Base-by-base conservation (phyloP, 2,329 filamentous ascomycete genomes). In the Fusarium buharicum region DNA sequence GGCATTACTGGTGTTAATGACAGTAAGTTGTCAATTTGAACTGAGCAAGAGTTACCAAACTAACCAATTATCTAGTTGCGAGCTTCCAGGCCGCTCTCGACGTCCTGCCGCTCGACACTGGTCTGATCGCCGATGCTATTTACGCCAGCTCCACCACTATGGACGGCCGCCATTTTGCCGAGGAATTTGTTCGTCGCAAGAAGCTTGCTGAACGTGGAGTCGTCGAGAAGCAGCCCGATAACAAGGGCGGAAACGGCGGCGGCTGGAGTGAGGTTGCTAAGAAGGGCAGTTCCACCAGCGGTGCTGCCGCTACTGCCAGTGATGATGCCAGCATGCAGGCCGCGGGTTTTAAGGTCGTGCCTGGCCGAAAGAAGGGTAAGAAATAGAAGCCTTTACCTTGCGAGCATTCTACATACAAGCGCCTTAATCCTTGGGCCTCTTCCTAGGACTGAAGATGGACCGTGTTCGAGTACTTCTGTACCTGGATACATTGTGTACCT, bases 181-280 rank as follows among this genome's bases (percentile, higher is more conserved):
- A 96, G 57, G 95, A 99, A 75, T 99, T 95, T 72, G 86, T 98
- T 56, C 90, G 93, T 30, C 93, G 94, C 70, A 94, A 93, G 79
- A 96, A 91, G 82, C 86, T 96, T 2, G 94, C 95, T 1, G 94
- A 98, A 68, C 95, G 93, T 80, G 95, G 95, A 34, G 85, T 97
- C 36, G 82, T 96, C 16, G 90, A 93, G 74, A 89, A 91, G 70
- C 86, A 90, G 50, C 82, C 67, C 45, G 84, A 86, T 4, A 82
- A 80, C 61, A 72, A 82, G 72, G 53, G 76, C 69, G 59, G 80
- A 75, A 64, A 77, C 22, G 79, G 82, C 22, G 88, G 91, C 51
- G 94, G 94, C 17, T 99, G 95, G 95, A 97, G 85, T 69, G 95
- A 98, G 78, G 95, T 99, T 48, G 95, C 95, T 2, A 98, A 98